Evolutionary conservation across 192 early-diverging fungal genomes (phyloP), one percentile per base, ranked within the genome.

Genomic region (Chytriomyces sp.): DNA sequence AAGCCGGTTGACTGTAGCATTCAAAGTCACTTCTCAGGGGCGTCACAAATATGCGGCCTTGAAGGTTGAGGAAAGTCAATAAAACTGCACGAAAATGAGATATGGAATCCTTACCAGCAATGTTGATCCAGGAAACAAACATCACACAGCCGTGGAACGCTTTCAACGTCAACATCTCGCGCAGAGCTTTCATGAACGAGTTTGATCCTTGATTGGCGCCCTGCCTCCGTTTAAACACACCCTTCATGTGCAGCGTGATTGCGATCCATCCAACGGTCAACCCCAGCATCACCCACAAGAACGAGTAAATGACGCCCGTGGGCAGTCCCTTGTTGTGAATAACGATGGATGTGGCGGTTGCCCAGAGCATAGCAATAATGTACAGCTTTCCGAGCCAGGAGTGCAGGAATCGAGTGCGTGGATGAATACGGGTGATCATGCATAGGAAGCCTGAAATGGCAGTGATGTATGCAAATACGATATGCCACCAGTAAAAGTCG

Each of bases 271-370:
- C 83, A 35, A 80, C 13, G 6, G 70, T 69, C 28, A 84, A 26
- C 4, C 83, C 83, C 9, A 48, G 8, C 26, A 59, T 4, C 9
- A 81, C 78, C 81, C 66, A 84, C 9, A 84, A 4, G 53, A 84
- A 84, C 6, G 82, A 84, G 23, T 47, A 67, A 24, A 84, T 26
- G 2, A 84, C 83, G 26, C 78, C 83, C 24, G 69, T 45, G 44
- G 83, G 83, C 6, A 84, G 66, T 11, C 80, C 82, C 26, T 78
- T 83, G 78, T 84, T 84, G 65, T 85, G 78, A 46, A 84, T 84
- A 9, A 84, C 28, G 23, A 84, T 47, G 16, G 78, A 81, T 18
- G 81, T 47, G 9, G 65, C 80, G 1, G 73, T 84, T 7, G 72
- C 69, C 74, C 81, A 77, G 62, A 84, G 71, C 82, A 84, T 84